phyloP scores from a whole-genome alignment of 1,139 yeast species.

The Pichia sp. region DNA sequence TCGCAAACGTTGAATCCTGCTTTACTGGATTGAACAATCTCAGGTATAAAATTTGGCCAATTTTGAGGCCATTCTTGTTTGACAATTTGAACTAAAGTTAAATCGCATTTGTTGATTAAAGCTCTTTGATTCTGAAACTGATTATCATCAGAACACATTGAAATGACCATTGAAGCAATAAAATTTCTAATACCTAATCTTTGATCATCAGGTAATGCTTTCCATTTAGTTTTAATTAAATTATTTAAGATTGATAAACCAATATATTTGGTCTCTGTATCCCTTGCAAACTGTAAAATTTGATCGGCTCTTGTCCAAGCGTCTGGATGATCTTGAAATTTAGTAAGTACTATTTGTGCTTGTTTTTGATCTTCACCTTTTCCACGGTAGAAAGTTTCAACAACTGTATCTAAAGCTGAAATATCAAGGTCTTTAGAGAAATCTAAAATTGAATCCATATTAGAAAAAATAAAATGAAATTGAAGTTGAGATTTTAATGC shows the following conservation, averaged over 20 bases:
- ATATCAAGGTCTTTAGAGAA: slow-evolving; percentile 82
- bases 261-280: slow-evolving; percentile 86
- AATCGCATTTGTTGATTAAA: slow-evolving; percentile 85
- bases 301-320: slow-evolving; percentile 95
- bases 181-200: slow-evolving; percentile 86
- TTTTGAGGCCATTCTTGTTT: slow-evolving; percentile 99
- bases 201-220: slow-evolving; percentile 81
- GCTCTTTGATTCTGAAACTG: slow-evolving; percentile 72
- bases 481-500: no score
- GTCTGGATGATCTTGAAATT: slow-evolving; percentile 90
- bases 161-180: slow-evolving; percentile 86
- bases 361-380: slow-evolving; percentile 73
- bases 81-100: slow-evolving; percentile 86
- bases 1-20: slow-evolving; percentile 92
- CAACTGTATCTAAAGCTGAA: slow-evolving; percentile 72
- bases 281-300: slow-evolving; percentile 70
- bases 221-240: slow-evolving; percentile 89
- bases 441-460: slow-evolving; percentile 85
- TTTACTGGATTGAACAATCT: slow-evolving; percentile 77
- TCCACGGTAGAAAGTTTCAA: slow-evolving; percentile 80
- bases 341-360: slow-evolving; percentile 79
- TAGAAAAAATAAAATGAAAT: no score
- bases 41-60: slow-evolving; percentile 97
- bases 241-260: slow-evolving; percentile 88
- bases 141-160: slow-evolving; percentile 83